Evolutionary conservation across 345 rosid genomes (phyloP).

Genomic region (Citrus inodora): DNA sequence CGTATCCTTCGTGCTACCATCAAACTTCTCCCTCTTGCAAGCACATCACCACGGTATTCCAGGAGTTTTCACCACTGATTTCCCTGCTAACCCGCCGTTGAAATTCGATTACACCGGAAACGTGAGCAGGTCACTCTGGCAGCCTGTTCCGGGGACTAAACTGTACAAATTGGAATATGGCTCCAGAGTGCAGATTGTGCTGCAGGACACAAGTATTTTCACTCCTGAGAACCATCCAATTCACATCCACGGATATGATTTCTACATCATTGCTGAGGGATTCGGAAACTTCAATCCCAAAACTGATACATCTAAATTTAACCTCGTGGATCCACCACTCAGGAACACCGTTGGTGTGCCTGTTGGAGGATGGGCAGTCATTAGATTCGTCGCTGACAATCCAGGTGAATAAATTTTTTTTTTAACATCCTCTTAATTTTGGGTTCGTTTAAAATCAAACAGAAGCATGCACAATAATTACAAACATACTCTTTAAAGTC

Average conservation of each 20-base stretch:
- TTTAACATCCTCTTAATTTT: too few species aligned
- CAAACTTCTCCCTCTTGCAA: slow-evolving; percentile 63
- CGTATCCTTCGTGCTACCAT: slow-evolving; percentile 71
- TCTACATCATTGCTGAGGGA: slow-evolving; percentile 76
- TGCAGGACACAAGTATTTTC: slow-evolving; percentile 80
- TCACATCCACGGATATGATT: slow-evolving; percentile 94
- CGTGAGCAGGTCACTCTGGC: slow-evolving; percentile 63
- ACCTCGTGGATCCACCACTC: slow-evolving; percentile 84
- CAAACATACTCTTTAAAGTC: too few species aligned
- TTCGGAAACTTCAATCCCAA: slow-evolving; percentile 83
- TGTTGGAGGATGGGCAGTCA: slow-evolving; percentile 84
- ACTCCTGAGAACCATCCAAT: slow-evolving; percentile 90
- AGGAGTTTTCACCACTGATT: slow-evolving; percentile 81
- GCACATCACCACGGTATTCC: slow-evolving; percentile 63
- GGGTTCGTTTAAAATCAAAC: not conserved
- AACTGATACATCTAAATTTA: slow-evolving; percentile 65
- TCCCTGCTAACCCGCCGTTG: slow-evolving; percentile 65
- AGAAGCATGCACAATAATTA: not conserved
- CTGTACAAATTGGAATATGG: slow-evolving; percentile 69
- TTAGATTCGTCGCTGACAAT: slow-evolving; percentile 90
- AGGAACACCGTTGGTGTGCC: slow-evolving; percentile 86
- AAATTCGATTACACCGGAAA: slow-evolving; percentile 81
- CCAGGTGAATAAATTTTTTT: slow-evolving; percentile 50
- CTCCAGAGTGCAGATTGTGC: slow-evolving; percentile 69
- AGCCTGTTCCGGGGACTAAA: slow-evolving; percentile 66